phyloP scores from a whole-genome alignment of 2,329 filamentous ascomycete species.

The Coleophoma cylindrospora region DNA sequence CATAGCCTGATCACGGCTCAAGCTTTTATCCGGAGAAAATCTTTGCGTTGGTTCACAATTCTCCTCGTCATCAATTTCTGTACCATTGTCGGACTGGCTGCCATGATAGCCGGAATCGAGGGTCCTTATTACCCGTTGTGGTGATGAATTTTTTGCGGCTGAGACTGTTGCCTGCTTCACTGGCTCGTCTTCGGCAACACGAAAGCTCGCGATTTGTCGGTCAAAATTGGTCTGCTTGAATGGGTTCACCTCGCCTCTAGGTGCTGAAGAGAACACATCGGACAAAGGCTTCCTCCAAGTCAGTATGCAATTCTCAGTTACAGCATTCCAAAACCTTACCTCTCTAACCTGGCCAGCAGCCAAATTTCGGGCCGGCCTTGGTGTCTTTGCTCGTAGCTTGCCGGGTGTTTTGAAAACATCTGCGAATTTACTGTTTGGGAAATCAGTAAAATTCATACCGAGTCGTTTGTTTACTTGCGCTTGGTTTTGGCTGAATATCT shows the following conservation, averaged over 20 bases:
- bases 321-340: conserved; percentile 9
- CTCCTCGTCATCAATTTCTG: conserved; percentile 7
- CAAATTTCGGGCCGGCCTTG: conserved; percentile 62
- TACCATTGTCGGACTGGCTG: conserved; percentile 39
- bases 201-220: conserved; percentile 42
- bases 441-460: conserved; percentile 10
- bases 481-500: conserved; percentile 83
- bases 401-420: conserved; percentile 96
- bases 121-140: conserved; percentile 25
- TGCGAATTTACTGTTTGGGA: conserved; percentile 67
- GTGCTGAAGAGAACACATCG: conserved; percentile 51
- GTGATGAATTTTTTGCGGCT: conserved; percentile 8
- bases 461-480: conserved; percentile 56
- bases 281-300: conserved; percentile 46
- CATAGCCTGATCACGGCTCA: not conserved
- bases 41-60: conserved; percentile 5
- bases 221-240: conserved; percentile 30
- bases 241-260: conserved; percentile 40
- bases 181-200: conserved; percentile 50
- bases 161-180: conserved; percentile 7
- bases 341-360: conserved; percentile 22
- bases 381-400: conserved; percentile 77
- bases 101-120: conserved; percentile 70
- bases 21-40: conserved; percentile 6
- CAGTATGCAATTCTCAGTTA: conserved; percentile 3